Evolutionary conservation across 139 green algal genomes (phyloP), one percentile per base, ranked within the genome.

Genomic region (Protoeuglena noctilucae): DNA sequence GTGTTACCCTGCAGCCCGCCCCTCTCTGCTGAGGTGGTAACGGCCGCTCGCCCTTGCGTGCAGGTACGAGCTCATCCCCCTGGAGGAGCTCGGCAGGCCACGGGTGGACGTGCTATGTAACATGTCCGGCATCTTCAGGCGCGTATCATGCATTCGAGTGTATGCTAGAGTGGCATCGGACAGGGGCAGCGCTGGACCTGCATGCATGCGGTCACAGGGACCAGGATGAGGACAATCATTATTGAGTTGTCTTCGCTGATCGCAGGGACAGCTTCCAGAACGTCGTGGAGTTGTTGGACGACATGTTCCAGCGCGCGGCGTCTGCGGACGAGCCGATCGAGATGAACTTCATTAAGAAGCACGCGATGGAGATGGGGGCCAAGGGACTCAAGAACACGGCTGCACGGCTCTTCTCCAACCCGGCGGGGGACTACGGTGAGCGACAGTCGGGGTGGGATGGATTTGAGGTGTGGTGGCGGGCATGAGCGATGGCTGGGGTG

Each of bases 101-200:
- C 78, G 88, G 9, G 69, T 95, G 6, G 90, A 98, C 60, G 79
- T 92, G 48, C 72, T 98, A 51, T 93, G 81, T 67, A 95, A 96
- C 80, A 87, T 96, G 82, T 78, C 51, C 43, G 90, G 89, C 56
- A 96, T 96, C 70, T 96, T 96, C 78, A 60, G 88, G 7, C n/a
- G n/a, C n/a, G n/a, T n/a, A n/a, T n/a, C n/a, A n/a, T n/a, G n/a
- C n/a, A n/a, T n/a, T n/a, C n/a, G n/a, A n/a, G n/a, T n/a, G n/a
- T n/a, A n/a, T n/a, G n/a, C n/a, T n/a, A n/a, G n/a, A n/a, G n/a
- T n/a, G n/a, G n/a, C n/a, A n/a, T n/a, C n/a, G n/a, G n/a, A n/a
- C n/a, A n/a, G n/a, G n/a, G n/a, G n/a, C n/a, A n/a, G n/a, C n/a
- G n/a, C n/a, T n/a, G n/a, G n/a, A n/a, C n/a, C n/a, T n/a, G n/a